phyloP scores from a whole-genome alignment of 2,329 filamentous ascomycete genomes.

The Sordariomycetes sp. region DNA sequence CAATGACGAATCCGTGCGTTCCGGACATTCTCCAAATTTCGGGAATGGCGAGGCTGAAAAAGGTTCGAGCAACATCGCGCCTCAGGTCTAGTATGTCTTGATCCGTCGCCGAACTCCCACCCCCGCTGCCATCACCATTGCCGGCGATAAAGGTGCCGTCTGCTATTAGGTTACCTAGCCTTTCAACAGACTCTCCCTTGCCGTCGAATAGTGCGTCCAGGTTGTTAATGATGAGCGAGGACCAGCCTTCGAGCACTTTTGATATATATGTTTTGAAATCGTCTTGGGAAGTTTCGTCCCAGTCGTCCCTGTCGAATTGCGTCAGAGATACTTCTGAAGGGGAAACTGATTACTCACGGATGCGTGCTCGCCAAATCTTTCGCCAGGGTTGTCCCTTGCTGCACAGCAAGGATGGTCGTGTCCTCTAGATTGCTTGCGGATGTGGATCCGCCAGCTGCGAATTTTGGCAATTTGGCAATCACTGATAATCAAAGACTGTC shows the following conservation, averaged over 20 bases:
- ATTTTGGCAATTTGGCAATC: neutral
- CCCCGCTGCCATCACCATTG: neutral
- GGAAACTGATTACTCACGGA: neutral
- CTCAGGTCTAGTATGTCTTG: neutral
- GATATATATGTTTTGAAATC: conserved; percentile 17
- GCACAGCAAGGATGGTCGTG: conserved; percentile 14
- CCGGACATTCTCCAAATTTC: conserved; percentile 16
- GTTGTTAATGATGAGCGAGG: conserved; percentile 5
- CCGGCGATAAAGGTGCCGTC: conserved; percentile 18
- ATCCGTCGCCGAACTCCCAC: neutral
- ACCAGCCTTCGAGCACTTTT: conserved; percentile 16
- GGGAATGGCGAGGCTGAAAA: conserved; percentile 22
- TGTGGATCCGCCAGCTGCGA: neutral
- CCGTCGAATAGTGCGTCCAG: conserved; percentile 15
- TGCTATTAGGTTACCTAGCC: conserved; percentile 13
- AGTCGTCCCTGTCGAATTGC: conserved; percentile 6
- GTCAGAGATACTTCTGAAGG: neutral
- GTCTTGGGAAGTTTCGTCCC: conserved; percentile 14
- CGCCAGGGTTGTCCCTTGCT: conserved; percentile 14
- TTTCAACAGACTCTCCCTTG: conserved; percentile 9
- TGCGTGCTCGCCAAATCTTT: conserved; percentile 12
- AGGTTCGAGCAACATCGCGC: conserved; percentile 10
- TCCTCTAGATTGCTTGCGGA: conserved; percentile 15
- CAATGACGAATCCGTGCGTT: conserved; percentile 19
- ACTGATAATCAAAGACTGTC: too few species aligned